Base-by-base conservation (phyloP, 306 rosid species). In the Corylus avellana region DNA sequence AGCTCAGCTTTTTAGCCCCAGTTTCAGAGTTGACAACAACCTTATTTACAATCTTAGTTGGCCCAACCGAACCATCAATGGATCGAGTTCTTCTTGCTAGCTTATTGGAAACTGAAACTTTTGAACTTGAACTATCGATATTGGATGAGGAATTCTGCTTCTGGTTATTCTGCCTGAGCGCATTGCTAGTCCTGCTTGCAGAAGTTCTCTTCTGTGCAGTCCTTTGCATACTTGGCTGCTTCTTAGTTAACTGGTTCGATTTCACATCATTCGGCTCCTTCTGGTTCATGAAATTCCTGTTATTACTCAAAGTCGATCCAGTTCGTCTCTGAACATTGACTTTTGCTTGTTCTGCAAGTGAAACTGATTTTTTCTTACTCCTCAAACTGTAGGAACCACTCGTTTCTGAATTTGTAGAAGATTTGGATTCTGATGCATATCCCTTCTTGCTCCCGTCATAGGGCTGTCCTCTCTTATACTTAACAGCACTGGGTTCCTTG, bases 81-180 rank as follows among this genome's bases (percentile, higher is more conserved):
- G 94, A 79, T 68, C 73, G 74, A 70, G 74, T 80, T 78, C 80
- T 83, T 18, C 88, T 78, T n/a, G 77, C 58, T 55, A 78, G 84
- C 79, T 86, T 88, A 74, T 71, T 84, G 72, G 88, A 81, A 59
- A 81, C 85, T 77, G 55, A 49, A 39, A 51, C 20, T 81, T 90
- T 90, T 75, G 87, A 82, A 83, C 81, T 77, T 73, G 77, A 78
- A 72, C 81, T 88, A 51, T 86, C 91, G 83, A 78, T 90, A 72
- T 56, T 73, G 39, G 86, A 68, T 69, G 78, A 53, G 81, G 81
- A 74, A 86, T 93, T 96, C 90, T 94, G 98, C 86, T 94, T 94
- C 81, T 86, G 97, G 76, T 89, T 90, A 80, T 92, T 94, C 82
- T 83, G 93, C 80, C 84, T 82, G 70, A 96, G 92, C 53, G 88